Conservation (phyloP, 2,329 filamentous ascomycete genomes). For the Fusarium circinatum region DNA sequence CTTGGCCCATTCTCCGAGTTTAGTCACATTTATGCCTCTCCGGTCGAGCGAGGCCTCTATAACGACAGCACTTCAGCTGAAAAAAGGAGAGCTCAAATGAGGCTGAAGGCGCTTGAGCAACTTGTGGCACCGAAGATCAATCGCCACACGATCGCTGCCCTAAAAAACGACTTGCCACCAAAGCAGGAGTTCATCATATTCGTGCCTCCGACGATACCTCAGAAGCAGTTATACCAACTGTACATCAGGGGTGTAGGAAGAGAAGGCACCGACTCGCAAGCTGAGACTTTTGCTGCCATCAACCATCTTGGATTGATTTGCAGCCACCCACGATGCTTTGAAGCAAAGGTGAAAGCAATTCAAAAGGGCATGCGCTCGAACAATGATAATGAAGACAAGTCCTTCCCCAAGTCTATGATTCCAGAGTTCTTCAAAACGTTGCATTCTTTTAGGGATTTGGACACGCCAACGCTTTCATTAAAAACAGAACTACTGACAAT, state of each 20-base stretch:
- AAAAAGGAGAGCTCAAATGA: slow-evolving; percentile 69
- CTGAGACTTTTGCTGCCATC: slow-evolving; percentile 50
- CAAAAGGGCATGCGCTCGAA: background rate
- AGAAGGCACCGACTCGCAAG: slow-evolving; percentile 6
- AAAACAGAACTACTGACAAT: slow-evolving; percentile 74
- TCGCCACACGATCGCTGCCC: slow-evolving; percentile 72
- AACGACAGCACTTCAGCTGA: slow-evolving; percentile 67
- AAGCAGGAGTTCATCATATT: slow-evolving; percentile 87
- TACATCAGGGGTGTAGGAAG: slow-evolving; percentile 51
- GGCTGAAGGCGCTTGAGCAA: slow-evolving; percentile 75
- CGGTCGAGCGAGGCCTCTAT: slow-evolving; percentile 78
- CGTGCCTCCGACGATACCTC: slow-evolving; percentile 73
- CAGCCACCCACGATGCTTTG: slow-evolving; percentile 63
- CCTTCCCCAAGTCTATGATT: slow-evolving; percentile 44
- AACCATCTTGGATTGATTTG: slow-evolving; percentile 59
- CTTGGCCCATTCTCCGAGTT: slow-evolving; percentile 78
- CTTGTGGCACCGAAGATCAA: slow-evolving; percentile 83
- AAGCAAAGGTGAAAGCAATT: slow-evolving; percentile 45
- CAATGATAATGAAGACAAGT: background rate
- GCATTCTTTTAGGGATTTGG: slow-evolving; percentile 50
- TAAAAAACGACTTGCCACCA: slow-evolving; percentile 73
- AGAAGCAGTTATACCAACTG: slow-evolving; percentile 69
- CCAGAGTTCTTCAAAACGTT: slow-evolving; percentile 50
- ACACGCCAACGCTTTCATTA: slow-evolving; percentile 67
- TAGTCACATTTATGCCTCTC: slow-evolving; percentile 72